Conservation (phyloP, 768 basidiomycete genomes). For the Suillus americanus region DNA sequence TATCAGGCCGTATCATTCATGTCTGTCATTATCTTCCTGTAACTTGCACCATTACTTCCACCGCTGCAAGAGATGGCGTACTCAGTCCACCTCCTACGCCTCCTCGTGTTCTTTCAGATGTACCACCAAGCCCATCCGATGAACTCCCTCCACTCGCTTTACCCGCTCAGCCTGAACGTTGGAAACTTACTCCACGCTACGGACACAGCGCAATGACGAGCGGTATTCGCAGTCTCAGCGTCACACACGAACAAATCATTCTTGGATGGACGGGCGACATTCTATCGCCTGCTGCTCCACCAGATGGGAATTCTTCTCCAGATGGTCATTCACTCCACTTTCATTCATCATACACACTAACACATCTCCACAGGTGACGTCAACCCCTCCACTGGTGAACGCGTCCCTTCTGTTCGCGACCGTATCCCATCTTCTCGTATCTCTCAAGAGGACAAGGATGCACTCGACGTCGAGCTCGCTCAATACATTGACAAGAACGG, state of each 20-base stretch:
- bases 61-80: constrained; percentile 42
- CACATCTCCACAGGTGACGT: constrained; percentile 10
- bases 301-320: constrained; percentile 31
- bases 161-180: constrained; percentile 34
- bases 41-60: constrained; percentile 52
- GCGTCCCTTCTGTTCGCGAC: constrained; percentile 27
- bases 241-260: constrained; percentile 87
- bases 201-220: constrained; percentile 96
- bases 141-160: constrained; percentile 18
- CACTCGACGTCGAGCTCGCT: constrained; percentile 64
- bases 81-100: constrained; percentile 80
- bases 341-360: constrained; percentile 3
- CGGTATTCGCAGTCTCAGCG: constrained; percentile 81
- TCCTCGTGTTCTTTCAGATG: constrained; percentile 54
- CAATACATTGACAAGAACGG: constrained; percentile 45
- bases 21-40: constrained; percentile 90
- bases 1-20: constrained; percentile 89
- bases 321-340: constrained; percentile 12
- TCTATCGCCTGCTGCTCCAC: constrained; percentile 36
- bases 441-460: constrained; percentile 58
- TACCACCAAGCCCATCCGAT: constrained; percentile 35
- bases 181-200: constrained; percentile 78
- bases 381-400: constrained; percentile 11
- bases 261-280: constrained; percentile 96
- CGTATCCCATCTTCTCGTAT: constrained; percentile 50